A percentile compares a stretch with the other conserved stretches of the same genome.
These are phyloP conservation scores for Eragrostis nindensis DNA, from an alignment of 176 grass and related monocot species.

Conservation along the genomic window DNA sequence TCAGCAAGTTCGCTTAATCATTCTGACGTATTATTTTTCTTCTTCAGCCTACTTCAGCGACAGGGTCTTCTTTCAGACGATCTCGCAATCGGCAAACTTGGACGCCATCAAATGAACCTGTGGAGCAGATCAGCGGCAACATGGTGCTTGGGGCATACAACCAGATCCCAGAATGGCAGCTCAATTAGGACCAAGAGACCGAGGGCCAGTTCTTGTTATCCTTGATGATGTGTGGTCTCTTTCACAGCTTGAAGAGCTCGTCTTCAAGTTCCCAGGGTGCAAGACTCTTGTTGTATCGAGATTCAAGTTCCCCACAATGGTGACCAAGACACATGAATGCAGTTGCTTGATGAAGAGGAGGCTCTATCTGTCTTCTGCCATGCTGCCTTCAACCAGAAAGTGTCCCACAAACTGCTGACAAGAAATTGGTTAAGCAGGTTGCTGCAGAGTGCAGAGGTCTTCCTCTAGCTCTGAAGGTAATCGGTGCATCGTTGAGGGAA, in stretches of 20 bases:
- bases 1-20: not conserved
- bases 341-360: constrained; percentile 76
- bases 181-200: constrained; percentile 68
- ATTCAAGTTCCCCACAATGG: constrained; percentile 77
- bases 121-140: constrained; percentile 90
- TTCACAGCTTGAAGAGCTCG: constrained; percentile 76
- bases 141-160: constrained; percentile 82
- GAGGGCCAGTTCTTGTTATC: constrained; percentile 78
- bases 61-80: constrained; percentile 83
- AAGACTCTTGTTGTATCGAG: constrained; percentile 88
- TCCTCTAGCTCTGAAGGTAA: constrained; percentile 91
- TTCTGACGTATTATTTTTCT: constrained; percentile 39
- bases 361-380: constrained; percentile 85
- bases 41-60: constrained; percentile 80
- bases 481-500: constrained; percentile 75
- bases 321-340: constrained; percentile 71
- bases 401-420: constrained; percentile 71
- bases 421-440: constrained; percentile 93
- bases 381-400: constrained; percentile 67
- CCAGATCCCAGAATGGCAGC: constrained; percentile 91
- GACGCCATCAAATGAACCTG: constrained; percentile 77
- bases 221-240: constrained; percentile 95
- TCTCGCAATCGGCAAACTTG: constrained; percentile 87
- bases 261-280: constrained; percentile 83
- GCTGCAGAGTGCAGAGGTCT: constrained; percentile 92